These are phyloP conservation scores for Lecanicillium sp. DNA, from an alignment of 2,329 filamentous ascomycete species.

Conservation along the genomic window DNA sequence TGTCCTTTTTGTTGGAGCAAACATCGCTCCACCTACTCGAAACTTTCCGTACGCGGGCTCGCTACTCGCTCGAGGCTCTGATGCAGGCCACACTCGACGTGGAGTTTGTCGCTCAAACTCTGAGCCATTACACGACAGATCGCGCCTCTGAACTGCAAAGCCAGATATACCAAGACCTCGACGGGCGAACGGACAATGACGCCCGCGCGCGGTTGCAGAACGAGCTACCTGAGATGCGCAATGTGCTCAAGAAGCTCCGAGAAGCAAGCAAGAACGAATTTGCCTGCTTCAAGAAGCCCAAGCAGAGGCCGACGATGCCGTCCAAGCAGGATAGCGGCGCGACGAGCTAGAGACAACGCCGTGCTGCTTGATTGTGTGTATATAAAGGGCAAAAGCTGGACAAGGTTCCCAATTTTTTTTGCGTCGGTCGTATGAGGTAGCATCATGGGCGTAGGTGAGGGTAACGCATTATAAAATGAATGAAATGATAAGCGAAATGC, in stretches of 20 bases:
- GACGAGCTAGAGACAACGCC: constrained; percentile 15
- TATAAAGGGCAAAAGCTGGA: too few species aligned
- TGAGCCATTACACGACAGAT: constrained; percentile 83
- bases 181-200: constrained; percentile 81
- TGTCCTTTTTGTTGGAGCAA: constrained; percentile 81
- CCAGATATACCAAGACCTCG: constrained; percentile 86
- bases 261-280: constrained; percentile 82
- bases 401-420: too few species aligned
- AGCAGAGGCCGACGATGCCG: constrained; percentile 21
- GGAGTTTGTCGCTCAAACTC: constrained; percentile 91
- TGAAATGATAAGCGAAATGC: too few species aligned
- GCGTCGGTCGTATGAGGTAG: too few species aligned
- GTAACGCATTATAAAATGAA: too few species aligned
- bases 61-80: constrained; percentile 70
- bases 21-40: constrained; percentile 72
- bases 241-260: constrained; percentile 72
- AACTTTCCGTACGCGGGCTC: constrained; percentile 60
- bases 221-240: constrained; percentile 84
- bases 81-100: constrained; percentile 98
- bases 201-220: constrained; percentile 72
- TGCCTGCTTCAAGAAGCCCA: constrained; percentile 68
- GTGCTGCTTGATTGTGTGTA: too few species aligned
- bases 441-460: too few species aligned
- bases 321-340: constrained; percentile 5
- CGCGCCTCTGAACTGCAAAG: constrained; percentile 74